Evolutionary conservation across 345 rosid species (phyloP).

Genomic region (Corymbia maculata): DNA sequence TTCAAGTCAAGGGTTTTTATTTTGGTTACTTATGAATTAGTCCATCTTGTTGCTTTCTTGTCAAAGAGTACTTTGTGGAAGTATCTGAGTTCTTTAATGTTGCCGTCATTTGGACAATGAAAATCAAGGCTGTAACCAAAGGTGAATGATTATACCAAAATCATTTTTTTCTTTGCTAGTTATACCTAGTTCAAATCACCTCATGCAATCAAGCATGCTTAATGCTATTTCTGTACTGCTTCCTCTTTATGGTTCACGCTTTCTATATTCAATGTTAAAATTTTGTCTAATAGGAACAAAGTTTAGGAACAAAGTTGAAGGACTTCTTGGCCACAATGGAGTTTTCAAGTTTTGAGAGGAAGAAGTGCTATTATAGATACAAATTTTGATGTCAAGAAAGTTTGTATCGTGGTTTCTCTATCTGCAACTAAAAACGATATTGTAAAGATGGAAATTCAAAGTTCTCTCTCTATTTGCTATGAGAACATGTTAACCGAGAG

Average conservation of each 20-base stretch:
- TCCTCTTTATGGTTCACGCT: not conserved
- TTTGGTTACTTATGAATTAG: not conserved
- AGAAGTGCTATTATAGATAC: too few species aligned
- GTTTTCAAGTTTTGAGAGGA: constrained; percentile 21
- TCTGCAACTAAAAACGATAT: too few species aligned
- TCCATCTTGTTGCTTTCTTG: not conserved
- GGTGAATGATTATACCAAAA: constrained; percentile 20
- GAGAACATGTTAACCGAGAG: too few species aligned
- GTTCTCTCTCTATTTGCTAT: too few species aligned
- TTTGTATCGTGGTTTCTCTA: too few species aligned
- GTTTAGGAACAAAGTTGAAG: constrained; percentile 83
- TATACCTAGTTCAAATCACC: not conserved
- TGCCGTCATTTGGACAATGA: constrained; percentile 49
- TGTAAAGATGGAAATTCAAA: too few species aligned
- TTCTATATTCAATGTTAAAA: not conserved
- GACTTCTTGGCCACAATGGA: constrained; percentile 64
- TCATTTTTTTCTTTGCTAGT: not conserved
- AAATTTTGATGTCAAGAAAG: too few species aligned
- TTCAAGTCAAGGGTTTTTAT: too few species aligned
- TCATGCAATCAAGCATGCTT: not conserved
- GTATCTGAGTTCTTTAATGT: constrained; percentile 78
- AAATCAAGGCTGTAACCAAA: constrained; percentile 73
- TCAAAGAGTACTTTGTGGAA: constrained; percentile 77
- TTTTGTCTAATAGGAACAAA: constrained; percentile 41
- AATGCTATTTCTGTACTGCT: not conserved